These are phyloP conservation scores for Roridomyces roridus DNA, from an alignment of 768 basidiomycete genomes.

Conservation along the genomic window DNA sequence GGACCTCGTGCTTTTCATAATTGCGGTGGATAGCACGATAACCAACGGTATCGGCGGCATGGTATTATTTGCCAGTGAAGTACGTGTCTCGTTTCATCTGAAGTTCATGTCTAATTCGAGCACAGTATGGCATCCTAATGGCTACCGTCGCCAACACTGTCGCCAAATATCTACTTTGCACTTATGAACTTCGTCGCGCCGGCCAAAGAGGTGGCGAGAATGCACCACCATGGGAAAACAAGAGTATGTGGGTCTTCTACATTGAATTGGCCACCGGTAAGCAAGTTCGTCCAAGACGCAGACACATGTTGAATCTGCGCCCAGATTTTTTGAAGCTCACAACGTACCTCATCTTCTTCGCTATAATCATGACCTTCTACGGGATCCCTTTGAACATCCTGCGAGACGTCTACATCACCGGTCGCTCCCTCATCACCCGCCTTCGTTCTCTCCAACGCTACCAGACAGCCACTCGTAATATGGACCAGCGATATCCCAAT, in stretches of 20 bases:
- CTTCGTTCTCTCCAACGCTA: conserved; percentile 90
- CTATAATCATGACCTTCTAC: conserved; percentile 91
- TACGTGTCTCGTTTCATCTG: conserved; percentile 39
- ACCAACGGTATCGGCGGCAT: conserved; percentile 85
- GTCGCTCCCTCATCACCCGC: conserved; percentile 88
- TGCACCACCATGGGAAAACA: conserved; percentile 94
- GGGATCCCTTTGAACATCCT: conserved; percentile 96
- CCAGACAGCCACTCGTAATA: conserved; percentile 92
- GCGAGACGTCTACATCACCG: conserved; percentile 95
- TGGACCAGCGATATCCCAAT: conserved; percentile 95
- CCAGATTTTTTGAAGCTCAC: conserved; percentile 92
- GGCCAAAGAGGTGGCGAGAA: conserved; percentile 80
- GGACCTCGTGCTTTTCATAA: conserved; percentile 78
- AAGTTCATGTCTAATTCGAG: conserved; percentile 12
- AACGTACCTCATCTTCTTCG: conserved; percentile 93
- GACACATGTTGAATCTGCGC: conserved; percentile 16
- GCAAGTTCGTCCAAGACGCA: conserved; percentile 28
- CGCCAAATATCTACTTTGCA: conserved; percentile 82
- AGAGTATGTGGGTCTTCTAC: conserved; percentile 97
- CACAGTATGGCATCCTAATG: conserved; percentile 87
- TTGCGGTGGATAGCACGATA: conserved; percentile 83
- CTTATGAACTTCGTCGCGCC: conserved; percentile 84
- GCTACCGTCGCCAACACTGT: conserved; percentile 80
- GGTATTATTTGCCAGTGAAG: conserved; percentile 96
- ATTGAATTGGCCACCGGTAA: conserved; percentile 89